Conservation (phyloP, 495 filamentous ascomycete species). For the Penicillium longicatenatum region DNA sequence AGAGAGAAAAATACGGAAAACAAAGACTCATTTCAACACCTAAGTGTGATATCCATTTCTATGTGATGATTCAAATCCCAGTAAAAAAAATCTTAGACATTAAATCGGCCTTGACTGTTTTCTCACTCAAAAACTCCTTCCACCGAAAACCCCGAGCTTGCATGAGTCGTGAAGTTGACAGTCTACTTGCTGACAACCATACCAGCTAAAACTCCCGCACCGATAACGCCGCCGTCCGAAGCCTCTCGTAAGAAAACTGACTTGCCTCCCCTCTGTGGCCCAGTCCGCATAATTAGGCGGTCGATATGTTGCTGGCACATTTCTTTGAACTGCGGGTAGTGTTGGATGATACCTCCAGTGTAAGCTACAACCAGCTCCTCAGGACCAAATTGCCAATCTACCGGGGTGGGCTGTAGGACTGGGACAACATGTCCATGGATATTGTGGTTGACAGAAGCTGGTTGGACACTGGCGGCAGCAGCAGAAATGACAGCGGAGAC, state of each 20-base stretch:
- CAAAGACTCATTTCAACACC: neutral
- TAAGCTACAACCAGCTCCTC: slow-evolving; percentile 75
- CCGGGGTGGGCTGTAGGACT: slow-evolving; percentile 39
- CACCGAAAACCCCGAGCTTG: slow-evolving; percentile 2
- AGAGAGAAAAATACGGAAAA: neutral
- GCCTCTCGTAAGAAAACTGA: slow-evolving; percentile 67
- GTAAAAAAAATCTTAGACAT: slow-evolving; percentile 3
- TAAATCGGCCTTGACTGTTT: slow-evolving; percentile 10
- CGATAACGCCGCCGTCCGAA: slow-evolving; percentile 74
- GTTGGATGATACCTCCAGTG: slow-evolving; percentile 75
- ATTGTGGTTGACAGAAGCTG: slow-evolving; percentile 15
- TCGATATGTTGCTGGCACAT: slow-evolving; percentile 70
- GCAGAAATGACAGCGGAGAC: slow-evolving; percentile 6
- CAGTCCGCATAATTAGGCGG: slow-evolving; percentile 59
- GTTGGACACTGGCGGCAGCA: slow-evolving; percentile 9
- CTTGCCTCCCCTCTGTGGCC: slow-evolving; percentile 54
- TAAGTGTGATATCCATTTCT: slow-evolving; percentile 20
- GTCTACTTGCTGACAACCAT: slow-evolving; percentile 44
- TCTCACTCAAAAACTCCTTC: slow-evolving; percentile 13
- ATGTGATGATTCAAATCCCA: slow-evolving; percentile 11
- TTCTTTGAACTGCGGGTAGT: slow-evolving; percentile 71
- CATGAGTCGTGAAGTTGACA: slow-evolving; percentile 3
- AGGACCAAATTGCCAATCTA: slow-evolving; percentile 49
- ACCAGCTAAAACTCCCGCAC: slow-evolving; percentile 74
- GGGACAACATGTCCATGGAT: slow-evolving; percentile 46